Percentiles rank a stretch among this genome's conserved stretches.
phyloP scores from a whole-genome alignment of 2,329 filamentous ascomycete genomes.

The Ilyonectria mors-panacis region DNA sequence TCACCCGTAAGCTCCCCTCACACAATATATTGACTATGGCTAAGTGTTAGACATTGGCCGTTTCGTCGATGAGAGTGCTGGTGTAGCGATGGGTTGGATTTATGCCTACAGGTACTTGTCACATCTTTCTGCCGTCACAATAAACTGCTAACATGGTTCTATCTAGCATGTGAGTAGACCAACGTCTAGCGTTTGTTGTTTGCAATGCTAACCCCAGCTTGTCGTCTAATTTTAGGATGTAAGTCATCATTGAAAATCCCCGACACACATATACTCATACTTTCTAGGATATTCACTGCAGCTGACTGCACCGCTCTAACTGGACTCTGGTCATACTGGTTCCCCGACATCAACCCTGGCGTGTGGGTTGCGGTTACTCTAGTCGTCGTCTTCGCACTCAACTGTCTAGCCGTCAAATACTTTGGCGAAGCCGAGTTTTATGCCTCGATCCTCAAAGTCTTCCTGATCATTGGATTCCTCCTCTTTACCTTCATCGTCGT shows the following conservation, averaged over 20 bases:
- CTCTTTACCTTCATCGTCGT: slow-evolving; percentile 20
- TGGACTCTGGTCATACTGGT: slow-evolving; percentile 20
- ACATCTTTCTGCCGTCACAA: neutral
- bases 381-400: slow-evolving; percentile 8
- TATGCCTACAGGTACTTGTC: slow-evolving; percentile 15
- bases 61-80: slow-evolving; percentile 12
- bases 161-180: slow-evolving; percentile 14
- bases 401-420: slow-evolving; percentile 17
- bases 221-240: neutral
- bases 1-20: neutral
- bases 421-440: slow-evolving; percentile 25
- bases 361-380: slow-evolving; percentile 16
- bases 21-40: neutral
- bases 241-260: neutral
- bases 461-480: slow-evolving; percentile 23
- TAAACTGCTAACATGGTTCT: neutral
- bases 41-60: slow-evolving; percentile 13
- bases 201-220: neutral
- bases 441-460: slow-evolving; percentile 17
- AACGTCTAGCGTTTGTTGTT: neutral
- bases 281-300: slow-evolving; percentile 16
- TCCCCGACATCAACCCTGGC: slow-evolving; percentile 11
- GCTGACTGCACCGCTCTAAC: slow-evolving; percentile 21
- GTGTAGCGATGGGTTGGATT: slow-evolving; percentile 21
- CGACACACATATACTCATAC: neutral